phyloP scores from a whole-genome alignment of 2,329 filamentous ascomycete genomes.

The Paracorniculantispora psalliotae region DNA sequence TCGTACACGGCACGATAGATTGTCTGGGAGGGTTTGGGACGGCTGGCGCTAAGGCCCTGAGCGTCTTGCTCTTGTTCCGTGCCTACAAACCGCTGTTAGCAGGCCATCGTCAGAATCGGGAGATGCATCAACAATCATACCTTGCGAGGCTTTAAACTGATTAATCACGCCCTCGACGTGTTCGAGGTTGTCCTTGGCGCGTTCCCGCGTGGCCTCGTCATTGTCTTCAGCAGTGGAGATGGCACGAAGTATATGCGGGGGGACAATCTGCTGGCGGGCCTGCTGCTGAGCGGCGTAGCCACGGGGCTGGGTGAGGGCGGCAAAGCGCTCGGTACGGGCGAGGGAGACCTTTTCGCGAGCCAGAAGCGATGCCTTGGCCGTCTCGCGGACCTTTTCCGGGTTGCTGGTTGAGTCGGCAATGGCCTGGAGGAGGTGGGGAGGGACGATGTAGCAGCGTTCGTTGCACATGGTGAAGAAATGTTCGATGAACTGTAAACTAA shows the following conservation, averaged over 20 bases:
- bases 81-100: slow-evolving; percentile 16
- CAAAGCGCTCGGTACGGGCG: slow-evolving; percentile 32
- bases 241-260: slow-evolving; percentile 33
- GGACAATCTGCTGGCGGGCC: slow-evolving; percentile 30
- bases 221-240: slow-evolving; percentile 33
- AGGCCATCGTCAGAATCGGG: too few relatives aligned
- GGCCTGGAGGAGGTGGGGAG: slow-evolving; percentile 40
- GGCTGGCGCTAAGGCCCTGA: neutral
- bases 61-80: slow-evolving; percentile 11
- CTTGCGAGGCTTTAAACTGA: slow-evolving; percentile 20
- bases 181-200: slow-evolving; percentile 34
- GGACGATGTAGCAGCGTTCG: slow-evolving; percentile 36
- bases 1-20: slow-evolving; percentile 42
- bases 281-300: slow-evolving; percentile 19
- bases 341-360: slow-evolving; percentile 27
- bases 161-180: slow-evolving; percentile 31
- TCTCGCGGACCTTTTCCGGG: slow-evolving; percentile 29
- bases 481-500: neutral
- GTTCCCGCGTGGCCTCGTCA: slow-evolving; percentile 33
- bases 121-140: slow-evolving; percentile 19
- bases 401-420: slow-evolving; percentile 37
- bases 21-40: slow-evolving; percentile 16
- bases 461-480: slow-evolving; percentile 10
- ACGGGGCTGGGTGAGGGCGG: slow-evolving; percentile 29
- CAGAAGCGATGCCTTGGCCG: slow-evolving; percentile 32